Evolutionary conservation across 257 asterid species (phyloP), one percentile per base, ranked within the genome.

Genomic region (Solanum appendiculatum): DNA sequence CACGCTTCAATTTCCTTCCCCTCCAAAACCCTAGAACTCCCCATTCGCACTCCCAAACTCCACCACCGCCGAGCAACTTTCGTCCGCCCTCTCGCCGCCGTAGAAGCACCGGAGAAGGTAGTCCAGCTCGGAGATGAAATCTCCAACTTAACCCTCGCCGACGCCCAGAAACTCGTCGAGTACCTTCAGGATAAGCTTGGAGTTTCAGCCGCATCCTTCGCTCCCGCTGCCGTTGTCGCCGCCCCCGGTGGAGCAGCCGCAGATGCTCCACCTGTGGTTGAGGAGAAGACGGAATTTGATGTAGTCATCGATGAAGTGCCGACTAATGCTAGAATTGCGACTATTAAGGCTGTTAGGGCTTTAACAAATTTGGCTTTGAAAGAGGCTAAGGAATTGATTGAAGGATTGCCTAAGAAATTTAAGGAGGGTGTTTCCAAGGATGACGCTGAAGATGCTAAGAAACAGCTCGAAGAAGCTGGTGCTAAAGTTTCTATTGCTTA

Each of bases 141-240:
- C 86, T 95, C 99, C 23, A 89, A 82, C 87, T 92, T 96, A 6
- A 91, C 99, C 69, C 93, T 96, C 23, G 92, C 97, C 68, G 98
- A 94, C 56, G 99, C 99, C 1, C 99, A 96, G 92, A 96, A 93
- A 78, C 98, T 96, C 83, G 99, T 96, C 37, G 98, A 96, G 91
- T 96, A 95, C 85, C 98, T 96, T 86, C 98, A 95, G 89, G 99
- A 95, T 90, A 96, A 95, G 93, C 93, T 96, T 88, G 99, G 98
- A 25, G 98, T 96, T 85, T 88, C 98, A 83, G 99, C 98, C 4
- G 98, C 99, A 14, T 92, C 98, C 3, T 95, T 96, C 78, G 98
- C 95, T 6, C 98, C 98, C 2, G 98, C 85, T 7, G 98, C 94
- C 44, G 94, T 82, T 1, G 92, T 91, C 5, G 94, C 93, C 86